Evolutionary conservation across 1,139 yeast genomes (phyloP), one percentile per base, ranked within the genome.

Genomic region (Nematodospora anomalae): DNA sequence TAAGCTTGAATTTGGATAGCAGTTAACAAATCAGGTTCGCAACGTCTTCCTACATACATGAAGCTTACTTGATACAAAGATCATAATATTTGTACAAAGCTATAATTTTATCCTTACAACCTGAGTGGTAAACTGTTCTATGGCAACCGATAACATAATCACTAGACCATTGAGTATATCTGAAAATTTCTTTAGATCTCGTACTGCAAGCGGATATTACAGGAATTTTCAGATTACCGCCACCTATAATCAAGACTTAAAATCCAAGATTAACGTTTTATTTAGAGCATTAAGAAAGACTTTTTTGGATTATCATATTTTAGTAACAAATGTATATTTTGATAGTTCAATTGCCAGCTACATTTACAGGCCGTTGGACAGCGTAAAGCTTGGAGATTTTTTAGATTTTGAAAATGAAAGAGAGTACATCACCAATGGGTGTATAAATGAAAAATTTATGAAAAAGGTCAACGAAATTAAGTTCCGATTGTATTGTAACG

Each of bases 151-250:
- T 10, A 26, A 34, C 6, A 20, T 44, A 9, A 27, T 42, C 2
- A 31, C 46, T 11, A 40, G 65, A 26, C 61, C 61, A 0, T 55
- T 69, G 41, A 60, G 71, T 33, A 38, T 46, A 4, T 51, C 53
- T n/a, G 75, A 70, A 40, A 58, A 63, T 45, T 63, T 64, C 45
- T 63, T 60, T 40, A 50, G 74, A 21, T 57, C 59, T 26, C 46
- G 75, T 37, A 61, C 64, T 5, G 58, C 58, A 4, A 45, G 44
- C 32, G 53, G 54, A 6, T 60, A 50, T 45, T 69, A 58, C 42
- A 46, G 54, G 9, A 62, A 58, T 38, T 70, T 70, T 44, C 65
- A 57, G 36, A 58, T 67, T 6, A 58, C 67, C 4, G 68, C 63
- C 4, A 57, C 62, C 1, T 67, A 65, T 41, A 55, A 63, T 6